Evolutionary conservation across 345 rosid species (phyloP).

Genomic region (Salix caprea): DNA sequence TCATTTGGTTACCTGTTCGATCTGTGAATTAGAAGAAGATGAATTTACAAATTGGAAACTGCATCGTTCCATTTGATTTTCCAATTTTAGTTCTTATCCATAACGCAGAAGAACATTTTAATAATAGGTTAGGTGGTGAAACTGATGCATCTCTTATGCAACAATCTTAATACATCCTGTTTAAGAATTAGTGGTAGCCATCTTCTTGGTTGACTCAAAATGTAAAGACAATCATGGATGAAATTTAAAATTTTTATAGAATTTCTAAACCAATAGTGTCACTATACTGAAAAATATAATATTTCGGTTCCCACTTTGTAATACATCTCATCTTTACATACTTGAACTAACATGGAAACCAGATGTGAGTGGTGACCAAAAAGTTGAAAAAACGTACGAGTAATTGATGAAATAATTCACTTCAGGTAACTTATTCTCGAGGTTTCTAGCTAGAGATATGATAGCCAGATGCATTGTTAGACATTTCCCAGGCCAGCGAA

Average conservation of each 20-base stretch:
- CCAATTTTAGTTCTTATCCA: neutral
- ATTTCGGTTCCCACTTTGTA: neutral
- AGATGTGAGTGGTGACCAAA: neutral
- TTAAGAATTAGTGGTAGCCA: too few species aligned
- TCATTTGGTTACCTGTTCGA: neutral
- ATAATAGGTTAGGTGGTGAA: too few species aligned
- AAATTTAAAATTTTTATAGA: too few species aligned
- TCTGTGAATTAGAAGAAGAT: neutral
- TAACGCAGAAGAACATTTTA: neutral
- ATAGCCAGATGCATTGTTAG: slow-evolving; percentile 9
- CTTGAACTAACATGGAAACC: neutral
- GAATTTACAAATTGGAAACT: neutral
- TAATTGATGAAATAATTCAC: neutral
- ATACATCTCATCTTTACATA: too few species aligned
- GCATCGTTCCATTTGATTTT: neutral
- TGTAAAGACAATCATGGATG: too few species aligned
- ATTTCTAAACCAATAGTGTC: neutral
- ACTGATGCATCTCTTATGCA: too few species aligned
- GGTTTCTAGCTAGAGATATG: slow-evolving; percentile 7
- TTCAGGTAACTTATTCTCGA: neutral
- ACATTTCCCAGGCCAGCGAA: slow-evolving; percentile 35
- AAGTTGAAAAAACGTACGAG: neutral
- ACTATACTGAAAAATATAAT: neutral
- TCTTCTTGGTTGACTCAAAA: too few species aligned
- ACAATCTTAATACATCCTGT: too few species aligned